Evolutionary conservation across 2,329 filamentous ascomycete genomes (phyloP), one percentile per base, ranked within the genome.

Genomic region (Colletotrichum paranaense): DNA sequence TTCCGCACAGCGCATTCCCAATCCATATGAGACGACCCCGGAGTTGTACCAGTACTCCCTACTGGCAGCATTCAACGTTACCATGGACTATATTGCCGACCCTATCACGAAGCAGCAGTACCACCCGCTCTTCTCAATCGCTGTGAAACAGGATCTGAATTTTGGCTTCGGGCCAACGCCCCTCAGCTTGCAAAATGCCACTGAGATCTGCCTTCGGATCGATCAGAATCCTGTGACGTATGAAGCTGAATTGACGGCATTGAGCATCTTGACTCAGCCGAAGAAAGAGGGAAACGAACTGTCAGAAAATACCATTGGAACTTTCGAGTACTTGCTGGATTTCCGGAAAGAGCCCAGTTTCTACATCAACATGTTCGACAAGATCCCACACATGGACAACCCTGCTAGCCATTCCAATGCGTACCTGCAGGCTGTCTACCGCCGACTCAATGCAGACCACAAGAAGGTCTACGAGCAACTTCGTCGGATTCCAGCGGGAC

Each of bases 371-470:
- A 63, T 74, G 9, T 72, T 74, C 16, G 46, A 62, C 22, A 53
- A 72, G 19, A 53, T 74, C 5, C 72, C 72, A 11, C 72, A 74
- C 19, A 74, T 74, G 72, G 57, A 74, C 9, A 28, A 59, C 6
- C 72, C 72, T 14, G 14, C 22, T 5, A 24, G 35, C 6, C 71
- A 72, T 32, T 30, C 72, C 4, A 38, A 62, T 11, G 38, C 26
- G 5, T 64, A 55, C 8, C 26, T 74, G 14, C 28, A 49, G 28
- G 22, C 42, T 5, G 30, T 53, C 4, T 74, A 68, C n/a, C 60
- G 9, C 4, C 57, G 53, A 0, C 81, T 86, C 60, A 82, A 86
- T 26, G 38, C 71, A 0, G 81, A 86, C n/a, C 85, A 87, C 38
- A 75, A 74, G 1, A 65, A 74, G 0, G 84, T 84, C 0, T 84